Evolutionary conservation across 768 basidiomycete species (phyloP).

Genomic region (Mycena kentingensis): DNA sequence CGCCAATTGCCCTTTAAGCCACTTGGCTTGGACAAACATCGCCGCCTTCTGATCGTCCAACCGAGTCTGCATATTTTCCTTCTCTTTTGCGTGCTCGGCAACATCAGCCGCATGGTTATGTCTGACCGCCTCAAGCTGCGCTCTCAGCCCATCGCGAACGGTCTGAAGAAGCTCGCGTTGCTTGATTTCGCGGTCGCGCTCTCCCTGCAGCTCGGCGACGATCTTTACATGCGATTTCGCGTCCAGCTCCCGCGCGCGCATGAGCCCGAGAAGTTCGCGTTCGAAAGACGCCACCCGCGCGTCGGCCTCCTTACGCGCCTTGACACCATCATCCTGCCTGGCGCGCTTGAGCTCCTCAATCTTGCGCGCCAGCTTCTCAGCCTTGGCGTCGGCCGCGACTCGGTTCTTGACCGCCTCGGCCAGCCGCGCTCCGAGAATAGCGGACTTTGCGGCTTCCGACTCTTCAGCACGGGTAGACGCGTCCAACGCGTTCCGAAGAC

Average conservation of each 20-base stretch:
- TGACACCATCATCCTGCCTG: too few species aligned
- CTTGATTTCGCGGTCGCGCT: neutral
- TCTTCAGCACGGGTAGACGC: too few species aligned
- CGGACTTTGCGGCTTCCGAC: neutral
- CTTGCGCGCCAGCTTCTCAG: neutral
- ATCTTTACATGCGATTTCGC: neutral
- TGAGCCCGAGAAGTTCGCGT: neutral
- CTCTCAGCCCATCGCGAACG: too few species aligned
- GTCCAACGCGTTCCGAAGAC: neutral
- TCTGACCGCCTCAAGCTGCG: too few species aligned
- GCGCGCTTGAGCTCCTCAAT: neutral
- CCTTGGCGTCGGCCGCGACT: neutral
- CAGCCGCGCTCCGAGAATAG: neutral
- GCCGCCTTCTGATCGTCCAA: too few species aligned
- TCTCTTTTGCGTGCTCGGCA: too few species aligned
- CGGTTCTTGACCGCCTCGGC: neutral
- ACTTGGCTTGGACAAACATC: conserved; percentile 1
- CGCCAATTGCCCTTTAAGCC: conserved; percentile 4
- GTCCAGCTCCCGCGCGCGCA: neutral
- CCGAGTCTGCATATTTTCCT: too few species aligned
- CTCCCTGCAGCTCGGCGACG: neutral
- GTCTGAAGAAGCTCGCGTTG: too few species aligned
- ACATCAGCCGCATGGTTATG: too few species aligned
- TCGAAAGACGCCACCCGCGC: neutral
- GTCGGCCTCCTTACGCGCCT: too few species aligned